These are phyloP conservation scores for Fusarium robinianum DNA, from an alignment of 2,329 filamentous ascomycete species.

Conservation along the genomic window DNA sequence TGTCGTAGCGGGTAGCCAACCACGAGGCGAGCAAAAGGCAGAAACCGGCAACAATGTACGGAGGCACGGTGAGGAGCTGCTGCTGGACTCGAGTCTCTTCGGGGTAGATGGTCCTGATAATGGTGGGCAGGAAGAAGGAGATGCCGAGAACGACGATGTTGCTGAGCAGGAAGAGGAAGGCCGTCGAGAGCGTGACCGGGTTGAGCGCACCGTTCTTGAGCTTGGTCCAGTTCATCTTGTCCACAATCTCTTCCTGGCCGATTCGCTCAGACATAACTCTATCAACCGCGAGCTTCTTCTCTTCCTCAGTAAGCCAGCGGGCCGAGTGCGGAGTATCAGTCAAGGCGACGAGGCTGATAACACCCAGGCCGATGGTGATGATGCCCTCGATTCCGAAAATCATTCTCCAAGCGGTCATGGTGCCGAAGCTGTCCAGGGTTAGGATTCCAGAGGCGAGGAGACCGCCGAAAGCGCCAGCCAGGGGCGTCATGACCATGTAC, in stretches of 20 bases:
- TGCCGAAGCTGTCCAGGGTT: slow-evolving; percentile 59
- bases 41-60: slow-evolving; percentile 68
- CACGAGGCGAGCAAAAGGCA: slow-evolving; percentile 64
- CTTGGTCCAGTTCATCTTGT: slow-evolving; percentile 60
- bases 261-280: slow-evolving; percentile 62
- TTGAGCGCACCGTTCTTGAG: slow-evolving; percentile 59
- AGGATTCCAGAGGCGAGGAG: slow-evolving; percentile 64
- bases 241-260: slow-evolving; percentile 60
- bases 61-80: slow-evolving; percentile 72
- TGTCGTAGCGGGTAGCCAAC: slow-evolving; percentile 62
- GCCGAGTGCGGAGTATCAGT: slow-evolving; percentile 68
- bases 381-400: slow-evolving; percentile 71
- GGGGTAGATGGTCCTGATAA: slow-evolving; percentile 39
- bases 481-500: slow-evolving; percentile 66
- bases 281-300: slow-evolving; percentile 64
- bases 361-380: slow-evolving; percentile 53
- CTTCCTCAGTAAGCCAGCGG: slow-evolving; percentile 62
- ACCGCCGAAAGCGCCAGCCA: slow-evolving; percentile 68
- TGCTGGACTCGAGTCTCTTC: slow-evolving; percentile 43
- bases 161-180: slow-evolving; percentile 62
- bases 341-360: slow-evolving; percentile 63
- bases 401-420: slow-evolving; percentile 64
- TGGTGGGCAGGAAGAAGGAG: slow-evolving; percentile 66
- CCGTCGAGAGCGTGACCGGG: slow-evolving; percentile 57
- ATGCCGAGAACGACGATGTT: slow-evolving; percentile 69